Base-by-base conservation (phyloP, 2,329 filamentous ascomycete species). In the Beauveria bassiana region DNA sequence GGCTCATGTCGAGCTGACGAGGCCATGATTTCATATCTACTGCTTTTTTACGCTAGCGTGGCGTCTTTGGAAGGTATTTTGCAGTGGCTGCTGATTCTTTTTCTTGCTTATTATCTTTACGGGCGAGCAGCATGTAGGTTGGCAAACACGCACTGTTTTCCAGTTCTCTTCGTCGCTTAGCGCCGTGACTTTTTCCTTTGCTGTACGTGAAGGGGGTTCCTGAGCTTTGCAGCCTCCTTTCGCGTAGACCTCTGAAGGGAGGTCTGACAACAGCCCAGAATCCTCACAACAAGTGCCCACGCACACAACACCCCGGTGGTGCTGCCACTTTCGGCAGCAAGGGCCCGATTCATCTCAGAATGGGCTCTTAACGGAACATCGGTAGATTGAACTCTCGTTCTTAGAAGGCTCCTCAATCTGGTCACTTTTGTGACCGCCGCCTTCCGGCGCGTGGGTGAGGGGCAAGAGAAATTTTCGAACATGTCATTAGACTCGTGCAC, bases 301-400 rank as follows among this genome's bases (percentile, higher is more conserved):
- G 49, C 26, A 43, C 24, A 49, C 34, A 14, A 40, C 16, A 18
- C 38, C 77, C 87, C 87, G 89, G 79, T 84, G 88, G 86, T 89
- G 87, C 87, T 86, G 82, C 85, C 85, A 45, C 70, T 82, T 83
- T 80, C 83, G 87, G 81, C 81, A 83, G 87, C 88, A 87, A 83
- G 88, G 82, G 79, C 85, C 83, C 77, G 77, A 80, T 83, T 86
- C 79, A 81, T 72, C 82, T 78, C 80, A 88, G 84, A 83, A 84
- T 81, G 77, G 79, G 82, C 81, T 80, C 86, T 87, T 88, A 90
- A 91, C 88, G 88, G 88, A 91, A 85, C 88, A 86, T 88, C 90
- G 88, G 88, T 72, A 91, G 79, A 89, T 77, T 43, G 67, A 74
- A 69, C 58, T 34, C 60, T 74, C 71, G 74, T 68, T 59, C 68